These are phyloP conservation scores for Candida golubevii DNA, from an alignment of 805 yeast genomes.

Conservation along the genomic window DNA sequence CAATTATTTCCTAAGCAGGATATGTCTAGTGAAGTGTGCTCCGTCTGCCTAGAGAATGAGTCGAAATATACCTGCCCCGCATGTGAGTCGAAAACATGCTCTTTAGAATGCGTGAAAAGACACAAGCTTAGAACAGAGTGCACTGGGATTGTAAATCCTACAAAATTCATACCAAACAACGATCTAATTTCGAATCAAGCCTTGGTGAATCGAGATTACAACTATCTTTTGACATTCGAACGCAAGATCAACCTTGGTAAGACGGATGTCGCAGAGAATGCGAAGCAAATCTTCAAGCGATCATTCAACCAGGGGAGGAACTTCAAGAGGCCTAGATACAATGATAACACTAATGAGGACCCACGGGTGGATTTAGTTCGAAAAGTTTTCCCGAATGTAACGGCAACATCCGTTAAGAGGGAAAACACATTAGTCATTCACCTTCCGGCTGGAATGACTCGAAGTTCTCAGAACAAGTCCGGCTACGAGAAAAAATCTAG, in stretches of 20 bases:
- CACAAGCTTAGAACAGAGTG: conserved; percentile 67
- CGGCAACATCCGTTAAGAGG: conserved; percentile 34
- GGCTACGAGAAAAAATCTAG: conserved; percentile 63
- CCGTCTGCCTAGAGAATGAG: conserved; percentile 31
- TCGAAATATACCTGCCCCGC: conserved; percentile 79
- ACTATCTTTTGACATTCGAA: conserved; percentile 58
- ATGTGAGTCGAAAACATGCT: conserved; percentile 65
- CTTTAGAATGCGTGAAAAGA: conserved; percentile 60
- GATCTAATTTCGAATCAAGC: conserved; percentile 36
- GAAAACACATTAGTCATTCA: conserved; percentile 64
- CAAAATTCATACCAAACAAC: conserved; percentile 49
- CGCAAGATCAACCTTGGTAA: conserved; percentile 58
- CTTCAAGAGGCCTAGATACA: conserved; percentile 10
- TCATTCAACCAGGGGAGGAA: conserved; percentile 11
- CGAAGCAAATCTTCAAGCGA: conserved; percentile 41
- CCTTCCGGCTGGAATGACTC: conserved; percentile 71
- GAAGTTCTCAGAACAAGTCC: conserved; percentile 60
- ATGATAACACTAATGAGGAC: conserved; percentile 17
- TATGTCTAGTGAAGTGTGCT: conserved; percentile 22
- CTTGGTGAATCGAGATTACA: conserved; percentile 78
- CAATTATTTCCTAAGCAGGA: not conserved
- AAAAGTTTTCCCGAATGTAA: conserved; percentile 23
- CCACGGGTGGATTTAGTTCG: conserved; percentile 21
- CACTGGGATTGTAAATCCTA: conserved; percentile 59
- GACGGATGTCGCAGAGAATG: conserved; percentile 41